Evolutionary conservation across 2,329 filamentous ascomycete species (phyloP).

Genomic region (Waltergamsia citrina): DNA sequence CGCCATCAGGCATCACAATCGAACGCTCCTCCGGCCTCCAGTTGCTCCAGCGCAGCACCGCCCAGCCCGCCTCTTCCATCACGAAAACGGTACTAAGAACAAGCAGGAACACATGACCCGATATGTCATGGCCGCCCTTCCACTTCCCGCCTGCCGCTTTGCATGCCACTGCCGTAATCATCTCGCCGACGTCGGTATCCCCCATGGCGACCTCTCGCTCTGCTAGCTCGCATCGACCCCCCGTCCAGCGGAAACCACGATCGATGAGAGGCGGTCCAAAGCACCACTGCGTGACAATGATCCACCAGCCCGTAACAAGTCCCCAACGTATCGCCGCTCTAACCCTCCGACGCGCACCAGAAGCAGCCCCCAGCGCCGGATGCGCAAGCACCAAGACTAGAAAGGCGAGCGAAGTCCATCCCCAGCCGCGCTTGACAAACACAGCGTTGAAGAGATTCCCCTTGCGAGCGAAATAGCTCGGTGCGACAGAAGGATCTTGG

Average conservation of each 20-base stretch:
- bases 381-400: constrained; percentile 60
- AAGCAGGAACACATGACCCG: constrained; percentile 88
- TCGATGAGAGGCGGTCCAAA: constrained; percentile 90
- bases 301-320: constrained; percentile 69
- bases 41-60: constrained; percentile 34
- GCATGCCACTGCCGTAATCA: constrained; percentile 70
- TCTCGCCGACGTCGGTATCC: constrained; percentile 31
- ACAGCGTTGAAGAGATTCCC: constrained; percentile 84
- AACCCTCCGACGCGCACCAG: constrained; percentile 30
- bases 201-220: constrained; percentile 35
- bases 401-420: constrained; percentile 77
- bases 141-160: constrained; percentile 74
- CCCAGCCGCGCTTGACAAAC: constrained; percentile 94
- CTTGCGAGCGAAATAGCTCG: constrained; percentile 90
- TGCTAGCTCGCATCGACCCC: constrained; percentile 67
- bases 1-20: constrained; percentile 57
- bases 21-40: constrained; percentile 49
- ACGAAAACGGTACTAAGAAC: constrained; percentile 77
- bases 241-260: constrained; percentile 78
- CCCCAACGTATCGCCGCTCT: constrained; percentile 60
- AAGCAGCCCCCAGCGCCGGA: constrained; percentile 30
- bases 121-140: constrained; percentile 94
- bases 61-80: constrained; percentile 65
- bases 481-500: constrained; percentile 43
- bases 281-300: constrained; percentile 89